Evolutionary conservation across 2,329 filamentous ascomycete species (phyloP).

Genomic region (Paecilomyces sp.): DNA sequence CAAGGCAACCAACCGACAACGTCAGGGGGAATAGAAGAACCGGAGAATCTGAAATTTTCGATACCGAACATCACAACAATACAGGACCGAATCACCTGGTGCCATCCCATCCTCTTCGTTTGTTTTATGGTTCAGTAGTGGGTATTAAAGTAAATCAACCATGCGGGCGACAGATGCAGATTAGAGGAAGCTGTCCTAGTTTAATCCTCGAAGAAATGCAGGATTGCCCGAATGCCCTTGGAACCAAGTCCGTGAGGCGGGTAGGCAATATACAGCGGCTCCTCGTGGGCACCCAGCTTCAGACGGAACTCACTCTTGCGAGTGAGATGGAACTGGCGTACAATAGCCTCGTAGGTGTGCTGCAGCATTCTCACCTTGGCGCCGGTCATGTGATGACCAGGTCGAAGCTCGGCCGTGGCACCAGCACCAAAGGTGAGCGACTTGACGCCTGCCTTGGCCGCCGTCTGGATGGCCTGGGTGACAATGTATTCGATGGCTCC

Average conservation of each 20-base stretch:
- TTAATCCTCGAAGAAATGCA: slow-evolving; percentile 76
- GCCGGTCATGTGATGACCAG: slow-evolving; percentile 75
- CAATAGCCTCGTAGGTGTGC: slow-evolving; percentile 73
- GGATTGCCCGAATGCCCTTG: slow-evolving; percentile 72
- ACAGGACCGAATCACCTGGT: not conserved
- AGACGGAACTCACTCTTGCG: slow-evolving; percentile 84
- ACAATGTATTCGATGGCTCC: slow-evolving; percentile 83
- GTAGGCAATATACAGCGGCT: slow-evolving; percentile 84
- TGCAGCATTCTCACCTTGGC: slow-evolving; percentile 73
- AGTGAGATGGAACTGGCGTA: slow-evolving; percentile 72
- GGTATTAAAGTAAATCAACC: not conserved
- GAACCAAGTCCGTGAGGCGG: slow-evolving; percentile 78
- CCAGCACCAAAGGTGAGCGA: slow-evolving; percentile 83
- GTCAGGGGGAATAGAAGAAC: not conserved
- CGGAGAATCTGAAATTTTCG: not conserved
- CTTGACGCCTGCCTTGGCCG: slow-evolving; percentile 52
- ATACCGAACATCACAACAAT: not conserved
- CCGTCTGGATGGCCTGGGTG: slow-evolving; percentile 59
- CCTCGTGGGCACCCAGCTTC: slow-evolving; percentile 80
- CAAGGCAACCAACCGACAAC: not conserved
- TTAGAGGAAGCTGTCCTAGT: not conserved
- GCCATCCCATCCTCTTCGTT: not conserved
- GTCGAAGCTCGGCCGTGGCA: slow-evolving; percentile 64
- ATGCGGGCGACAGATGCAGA: not conserved
- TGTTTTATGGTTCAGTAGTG: not conserved